Evolutionary conservation across 495 filamentous ascomycete species (phyloP), one percentile per base, ranked within the genome.

Genomic region (Neurospora tetraspora): DNA sequence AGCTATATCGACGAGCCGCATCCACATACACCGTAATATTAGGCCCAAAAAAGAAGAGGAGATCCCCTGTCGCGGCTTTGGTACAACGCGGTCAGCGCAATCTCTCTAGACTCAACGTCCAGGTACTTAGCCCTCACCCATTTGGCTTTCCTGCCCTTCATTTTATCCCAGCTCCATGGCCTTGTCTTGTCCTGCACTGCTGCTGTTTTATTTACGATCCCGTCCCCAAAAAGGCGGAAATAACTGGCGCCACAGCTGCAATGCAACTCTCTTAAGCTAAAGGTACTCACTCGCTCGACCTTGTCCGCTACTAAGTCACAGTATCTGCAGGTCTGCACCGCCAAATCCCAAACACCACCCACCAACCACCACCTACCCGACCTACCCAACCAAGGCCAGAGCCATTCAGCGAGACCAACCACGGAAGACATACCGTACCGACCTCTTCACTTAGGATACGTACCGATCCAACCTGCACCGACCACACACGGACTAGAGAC

Each of bases 361-460:
- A 23, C 4, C 11, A 23, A 53, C 45, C 45, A 53, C 45, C 12
- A 53, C 27, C 53, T 61, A 61, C 53, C 27, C 27, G 53, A 61
- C 53, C 53, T 61, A 34, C 53, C 53, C 53, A 65, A 34, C 53
- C 53, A 65, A 34, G 53, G 53, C 53, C 27, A 61, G 53, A 61
- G 53, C 53, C 43, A 47, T 10, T 20, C 43, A 47, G n/a, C n/a
- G n/a, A 47, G 43, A 47, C 9, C n/a, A 47, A 23, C 18, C 53
- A 34, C 53, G 7, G 12, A 65, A 65, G 53, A 36, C 53, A 65
- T 65, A 65, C 3, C 27, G 23, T 36, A 34, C 53, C 53, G 27
- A 65, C 53, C 53, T 65, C 53, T 65, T 65, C 53, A 65, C 53
- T 65, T 65, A 65, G 53, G 53, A 65, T 65, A 65, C 53, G 53